Percentiles rank a stretch among this genome's conserved stretches.
Conservation (phyloP, 345 rosid species). For the Melaleuca alternifolia region DNA sequence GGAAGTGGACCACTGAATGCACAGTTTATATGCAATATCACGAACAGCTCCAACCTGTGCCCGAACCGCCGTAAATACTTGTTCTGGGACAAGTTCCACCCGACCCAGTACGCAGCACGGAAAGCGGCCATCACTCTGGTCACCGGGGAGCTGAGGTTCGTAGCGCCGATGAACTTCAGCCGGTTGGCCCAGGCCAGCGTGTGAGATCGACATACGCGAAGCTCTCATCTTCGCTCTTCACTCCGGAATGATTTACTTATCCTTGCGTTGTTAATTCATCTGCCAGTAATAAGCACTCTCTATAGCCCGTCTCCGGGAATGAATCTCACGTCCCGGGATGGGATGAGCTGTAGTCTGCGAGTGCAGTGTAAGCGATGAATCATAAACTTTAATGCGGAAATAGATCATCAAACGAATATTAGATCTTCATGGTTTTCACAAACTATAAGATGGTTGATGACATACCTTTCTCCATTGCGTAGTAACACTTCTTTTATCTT, state of each 20-base stretch:
- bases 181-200: background rate
- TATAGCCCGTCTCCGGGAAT: background rate
- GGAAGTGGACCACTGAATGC: conserved; percentile 7
- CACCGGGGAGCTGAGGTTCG: background rate
- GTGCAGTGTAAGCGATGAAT: too few relatives aligned
- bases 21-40: background rate
- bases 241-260: background rate
- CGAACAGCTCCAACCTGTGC: conserved; percentile 1
- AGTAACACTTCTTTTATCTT: too few relatives aligned
- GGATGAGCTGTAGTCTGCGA: background rate
- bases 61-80: background rate
- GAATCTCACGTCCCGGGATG: background rate
- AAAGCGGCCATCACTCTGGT: background rate
- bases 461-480: too few relatives aligned
- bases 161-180: conserved; percentile 4
- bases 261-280: background rate
- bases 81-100: conserved; percentile 22
- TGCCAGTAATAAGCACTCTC: background rate
- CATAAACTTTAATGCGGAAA: too few relatives aligned
- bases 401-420: too few relatives aligned
- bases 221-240: background rate
- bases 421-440: too few relatives aligned
- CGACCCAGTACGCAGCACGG: conserved; percentile 1
- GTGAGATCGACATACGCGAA: background rate
- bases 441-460: too few relatives aligned